A percentile compares a stretch with the other conserved stretches of the same genome.
phyloP scores from a whole-genome alignment of 1,284 basidiomycete species.

The Fomitopsis schrenkii region DNA sequence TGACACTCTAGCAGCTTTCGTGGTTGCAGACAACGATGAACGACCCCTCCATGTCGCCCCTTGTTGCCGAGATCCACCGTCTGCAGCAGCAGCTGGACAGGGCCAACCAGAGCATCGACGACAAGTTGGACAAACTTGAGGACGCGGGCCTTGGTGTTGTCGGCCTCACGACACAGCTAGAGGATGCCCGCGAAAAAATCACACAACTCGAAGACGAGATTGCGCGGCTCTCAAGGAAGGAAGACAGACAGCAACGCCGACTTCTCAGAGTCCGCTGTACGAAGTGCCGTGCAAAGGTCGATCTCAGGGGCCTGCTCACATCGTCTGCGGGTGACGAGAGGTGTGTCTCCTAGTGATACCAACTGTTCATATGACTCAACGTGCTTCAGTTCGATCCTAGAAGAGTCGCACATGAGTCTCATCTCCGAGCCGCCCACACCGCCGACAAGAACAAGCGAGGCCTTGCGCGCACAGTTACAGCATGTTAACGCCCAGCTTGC shows the following conservation, averaged over 20 bases:
- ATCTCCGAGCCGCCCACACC: slow-evolving; percentile 58
- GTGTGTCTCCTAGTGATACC: slow-evolving; percentile 27
- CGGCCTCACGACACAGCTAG: slow-evolving; percentile 62
- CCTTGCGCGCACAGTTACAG: slow-evolving; percentile 50
- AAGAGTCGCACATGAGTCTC: slow-evolving; percentile 43
- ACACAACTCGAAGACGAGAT: slow-evolving; percentile 62
- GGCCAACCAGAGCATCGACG: slow-evolving; percentile 80
- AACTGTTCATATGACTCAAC: not conserved
- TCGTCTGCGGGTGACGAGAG: slow-evolving; percentile 51
- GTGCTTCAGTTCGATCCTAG: slow-evolving; percentile 42
- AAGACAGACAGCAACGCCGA: slow-evolving; percentile 57
- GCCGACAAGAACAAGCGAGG: slow-evolving; percentile 59
- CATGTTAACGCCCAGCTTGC: slow-evolving; percentile 60
- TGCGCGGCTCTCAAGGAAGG: slow-evolving; percentile 53
- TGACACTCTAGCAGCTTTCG: slow-evolving; percentile 44
- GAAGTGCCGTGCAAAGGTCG: slow-evolving; percentile 61
- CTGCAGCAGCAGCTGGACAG: slow-evolving; percentile 67
- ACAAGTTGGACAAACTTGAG: slow-evolving; percentile 79
- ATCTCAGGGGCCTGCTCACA: slow-evolving; percentile 40
- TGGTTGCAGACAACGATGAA: slow-evolving; percentile 60
- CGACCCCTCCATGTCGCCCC: slow-evolving; percentile 50
- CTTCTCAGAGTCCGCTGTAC: slow-evolving; percentile 58
- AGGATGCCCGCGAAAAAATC: slow-evolving; percentile 60
- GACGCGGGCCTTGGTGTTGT: slow-evolving; percentile 72
- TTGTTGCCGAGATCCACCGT: slow-evolving; percentile 61